Evolutionary conservation across 2,329 filamentous ascomycete species (phyloP), one percentile per base, ranked within the genome.

Genomic region (Diaporthe ampelina): DNA sequence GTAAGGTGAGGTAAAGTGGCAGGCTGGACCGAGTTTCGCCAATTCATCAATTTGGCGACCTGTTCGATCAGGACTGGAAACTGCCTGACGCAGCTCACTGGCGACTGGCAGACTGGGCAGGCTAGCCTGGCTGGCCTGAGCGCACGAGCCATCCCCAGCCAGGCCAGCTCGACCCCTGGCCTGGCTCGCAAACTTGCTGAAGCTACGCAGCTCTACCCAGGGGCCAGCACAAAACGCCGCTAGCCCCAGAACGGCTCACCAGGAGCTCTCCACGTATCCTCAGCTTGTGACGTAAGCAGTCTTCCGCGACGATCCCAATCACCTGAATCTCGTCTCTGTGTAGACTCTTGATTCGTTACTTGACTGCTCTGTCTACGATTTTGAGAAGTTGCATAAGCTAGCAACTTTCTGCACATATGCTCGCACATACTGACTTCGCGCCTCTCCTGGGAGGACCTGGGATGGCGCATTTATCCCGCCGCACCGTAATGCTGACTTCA

Each of bases 1-100:
- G 70, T 67, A 67, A 74, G 61, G 70, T 67, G 58, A 68, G 73
- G 37, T 74, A 50, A 72, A 48, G 69, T 71, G 56, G 61, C 45
- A 37, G 54, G 69, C 67, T 69, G 54, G 61, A 70, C 54, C 70
- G 70, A 75, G 70, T 72, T 73, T 73, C 73, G 69, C 59, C 70
- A 72, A 72, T 63, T 75, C 73, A 68, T 68, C 63, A 68, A 68
- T 40, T 68, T 75, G 73, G 73, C 70, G 72, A 75, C 73, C 73
- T 75, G 73, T 75, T 73, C 70, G 57, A 43, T 45, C 61, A 57
- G 61, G 15, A 57, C 61, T 26, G 37, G 40, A 68, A 70, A 35
- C 70, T 70, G 56, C 57, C 73, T 75, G 70, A 73, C 71, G 71
- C 73, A 70, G 54, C 72, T 70, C 40, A 37, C 72, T 59, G 37